phyloP scores from a whole-genome alignment of 306 rosid genomes.

The Betula pendula region DNA sequence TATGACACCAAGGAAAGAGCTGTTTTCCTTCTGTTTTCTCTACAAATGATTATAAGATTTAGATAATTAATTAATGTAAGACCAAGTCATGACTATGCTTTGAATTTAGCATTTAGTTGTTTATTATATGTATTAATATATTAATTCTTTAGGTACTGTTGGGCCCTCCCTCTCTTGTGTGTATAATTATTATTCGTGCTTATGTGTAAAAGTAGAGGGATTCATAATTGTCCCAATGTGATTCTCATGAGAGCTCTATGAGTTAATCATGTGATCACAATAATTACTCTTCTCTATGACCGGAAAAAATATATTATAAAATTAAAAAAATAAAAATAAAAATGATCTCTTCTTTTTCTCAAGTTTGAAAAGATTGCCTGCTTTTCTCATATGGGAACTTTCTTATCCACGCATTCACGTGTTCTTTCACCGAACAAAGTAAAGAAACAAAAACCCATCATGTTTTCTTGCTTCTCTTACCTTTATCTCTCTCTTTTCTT shows the following conservation, averaged over 20 bases:
- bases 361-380: slow-evolving; percentile 40
- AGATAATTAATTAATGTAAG: slow-evolving; percentile 32
- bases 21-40: slow-evolving; percentile 29
- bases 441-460: slow-evolving; percentile 38
- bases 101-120: slow-evolving; percentile 37
- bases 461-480: slow-evolving; percentile 4
- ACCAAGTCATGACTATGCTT: slow-evolving; percentile 39
- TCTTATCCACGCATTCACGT: slow-evolving; percentile 70
- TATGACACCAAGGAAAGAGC: slow-evolving; percentile 10
- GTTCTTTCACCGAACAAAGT: slow-evolving; percentile 67
- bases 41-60: slow-evolving; percentile 35
- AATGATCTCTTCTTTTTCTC: slow-evolving; percentile 34
- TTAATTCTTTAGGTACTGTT: slow-evolving; percentile 20
- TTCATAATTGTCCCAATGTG: slow-evolving; percentile 84
- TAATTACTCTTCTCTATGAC: slow-evolving; percentile 72
- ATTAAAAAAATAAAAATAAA: slow-evolving; percentile 19
- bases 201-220: slow-evolving; percentile 50
- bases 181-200: slow-evolving; percentile 38
- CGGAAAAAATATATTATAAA: slow-evolving; percentile 34
- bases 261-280: slow-evolving; percentile 82
- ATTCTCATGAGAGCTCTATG: slow-evolving; percentile 66
- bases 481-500: not conserved
- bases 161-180: not conserved
- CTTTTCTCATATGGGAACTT: slow-evolving; percentile 43
- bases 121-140: slow-evolving; percentile 25